Base-by-base conservation (phyloP, 495 filamentous ascomycete genomes). In the Aspergillus avenaceus region DNA sequence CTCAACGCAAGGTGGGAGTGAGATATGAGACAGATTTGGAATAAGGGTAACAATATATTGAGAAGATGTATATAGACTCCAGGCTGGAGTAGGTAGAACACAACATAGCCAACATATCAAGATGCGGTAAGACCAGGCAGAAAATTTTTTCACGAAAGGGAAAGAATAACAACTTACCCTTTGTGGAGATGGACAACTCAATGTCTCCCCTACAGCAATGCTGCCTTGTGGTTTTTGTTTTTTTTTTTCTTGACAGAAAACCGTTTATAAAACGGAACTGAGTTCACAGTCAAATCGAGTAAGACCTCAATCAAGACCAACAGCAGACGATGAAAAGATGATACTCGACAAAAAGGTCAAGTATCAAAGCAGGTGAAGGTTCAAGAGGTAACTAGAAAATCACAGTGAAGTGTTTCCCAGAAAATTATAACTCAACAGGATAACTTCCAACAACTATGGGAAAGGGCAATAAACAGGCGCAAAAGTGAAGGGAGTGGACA, bases 171-270 rank as follows among this genome's bases (percentile, higher is more conserved):
- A 41, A 41, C 46, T 21, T 48, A 89, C 86, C 83, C 75, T 79
- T 67, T 75, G 76, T 75, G 87, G 90, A 96, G 91, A 96, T 88
- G 78, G 88, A 95, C 91, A 96, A 97, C 61, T 84, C 70, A 97
- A 97, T 96, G 91, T 90, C 85, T 96, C 91, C 88, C 91, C 90
- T 84, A 74, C 68, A 73, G 63, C 48, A 57, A 57, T 57, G 52
- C 53, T 61, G 52, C 54, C 49, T 50, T n/a, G n/a, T n/a, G n/a
- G n/a, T n/a, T n/a, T n/a, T n/a, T n/a, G n/a, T n/a, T n/a, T n/a
- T n/a, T 66, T 58, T 38, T 44, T 21, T 40, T 23, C 47, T 21
- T 27, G 26, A 56, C 41, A 25, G 36, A 45, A 36, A 37, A 34
- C 28, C 26, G 51, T 52, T 51, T 43, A 32, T 37, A 25, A 50